phyloP scores from a whole-genome alignment of 148 eudicot genomes.

The Rhododendron vialii region DNA sequence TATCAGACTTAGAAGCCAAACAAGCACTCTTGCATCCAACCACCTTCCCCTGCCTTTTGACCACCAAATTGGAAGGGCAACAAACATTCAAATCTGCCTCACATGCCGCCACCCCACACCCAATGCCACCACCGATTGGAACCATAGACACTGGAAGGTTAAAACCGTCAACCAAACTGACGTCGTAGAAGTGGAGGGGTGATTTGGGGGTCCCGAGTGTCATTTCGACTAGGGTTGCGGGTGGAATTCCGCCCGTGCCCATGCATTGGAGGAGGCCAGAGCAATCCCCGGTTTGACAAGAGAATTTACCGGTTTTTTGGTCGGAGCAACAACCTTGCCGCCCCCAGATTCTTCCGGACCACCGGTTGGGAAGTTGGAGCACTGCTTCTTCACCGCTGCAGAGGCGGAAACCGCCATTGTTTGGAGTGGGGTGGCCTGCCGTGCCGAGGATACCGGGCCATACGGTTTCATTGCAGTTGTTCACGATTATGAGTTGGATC shows the following conservation, averaged over 20 bases:
- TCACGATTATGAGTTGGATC: constrained; percentile 39
- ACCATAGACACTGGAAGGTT: constrained; percentile 58
- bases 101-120: constrained; percentile 65
- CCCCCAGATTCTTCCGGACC: constrained; percentile 81
- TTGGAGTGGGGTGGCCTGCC: constrained; percentile 43
- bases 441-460: constrained; percentile 74
- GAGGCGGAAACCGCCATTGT: constrained; percentile 57
- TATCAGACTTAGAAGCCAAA: constrained; percentile 36
- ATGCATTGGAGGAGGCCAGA: constrained; percentile 42
- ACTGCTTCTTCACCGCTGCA: constrained; percentile 23
- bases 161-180: constrained; percentile 70
- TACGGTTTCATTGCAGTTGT: constrained; percentile 54
- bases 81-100: constrained; percentile 49
- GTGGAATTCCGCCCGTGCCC: constrained; percentile 54
- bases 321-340: constrained; percentile 59
- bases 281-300: constrained; percentile 69
- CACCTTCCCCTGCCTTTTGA: constrained; percentile 35
- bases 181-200: constrained; percentile 54
- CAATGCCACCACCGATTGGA: constrained; percentile 33
- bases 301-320: constrained; percentile 20
- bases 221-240: constrained; percentile 61
- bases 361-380: constrained; percentile 34
- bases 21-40: constrained; percentile 87
- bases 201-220: constrained; percentile 45
- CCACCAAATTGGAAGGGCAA: constrained; percentile 51